Evolutionary conservation across 306 rosid genomes (phyloP), one percentile per base, ranked within the genome.

Genomic region (Acacia melanoxylon): DNA sequence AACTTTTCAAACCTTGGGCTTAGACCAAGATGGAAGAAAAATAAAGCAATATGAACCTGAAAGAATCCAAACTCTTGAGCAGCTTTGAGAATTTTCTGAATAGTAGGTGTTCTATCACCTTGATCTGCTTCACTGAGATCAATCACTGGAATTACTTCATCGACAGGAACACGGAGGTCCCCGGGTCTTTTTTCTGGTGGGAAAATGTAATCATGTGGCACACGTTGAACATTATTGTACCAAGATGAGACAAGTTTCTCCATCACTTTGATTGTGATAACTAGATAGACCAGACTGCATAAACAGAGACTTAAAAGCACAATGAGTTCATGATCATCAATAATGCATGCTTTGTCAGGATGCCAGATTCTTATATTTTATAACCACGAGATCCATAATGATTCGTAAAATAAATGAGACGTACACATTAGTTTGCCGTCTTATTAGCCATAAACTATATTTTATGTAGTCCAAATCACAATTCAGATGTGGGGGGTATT

Each of bases 181-280:
- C 66, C 78, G 5, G 65, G 66, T 74, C 67, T 74, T 74, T 31
- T 51, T 52, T 74, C 78, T 56, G 68, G 78, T 12, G 78, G 78
- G 8, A 75, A n/a, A 20, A 75, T 56, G 68, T 75, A 75, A 3
- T 54, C 35, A 68, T 56, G 35, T 0, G 78, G 68, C 51, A 75
- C 27, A 29, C n/a, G 1, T 45, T 27, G 25, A 4, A 17, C 73
- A 65, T 37, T 6, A 63, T 45, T 29, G 45, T 24, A 77, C 80
- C 80, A 62, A 42, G 42, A 44, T 44, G 73, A 77, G 27, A 63
- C 73, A n/a, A 77, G 61, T 10, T 44, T 77, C 29, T 44, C 61
- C 72, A 76, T 77, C 11, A 29, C 27, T 51, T 31, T 9, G 72
- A 35, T 16, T 67, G 48, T n/a, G 41, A 31, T 40, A 40, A 68